Conservation (phyloP, 352 stramenopile genomes). For the Pythium myriotylum region DNA sequence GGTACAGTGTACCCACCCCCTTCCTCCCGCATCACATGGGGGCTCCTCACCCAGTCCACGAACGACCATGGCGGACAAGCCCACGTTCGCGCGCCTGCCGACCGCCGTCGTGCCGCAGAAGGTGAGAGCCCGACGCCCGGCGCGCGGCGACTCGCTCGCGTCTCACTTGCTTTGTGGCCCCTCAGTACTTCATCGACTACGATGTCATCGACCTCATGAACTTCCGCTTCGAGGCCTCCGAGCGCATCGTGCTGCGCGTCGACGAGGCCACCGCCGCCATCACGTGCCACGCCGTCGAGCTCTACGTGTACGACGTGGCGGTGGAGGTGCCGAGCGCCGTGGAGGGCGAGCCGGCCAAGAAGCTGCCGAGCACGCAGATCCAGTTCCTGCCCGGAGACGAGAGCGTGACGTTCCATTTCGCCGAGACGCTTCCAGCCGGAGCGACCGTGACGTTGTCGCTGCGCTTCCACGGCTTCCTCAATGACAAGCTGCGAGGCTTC, state of each 20-base stretch:
- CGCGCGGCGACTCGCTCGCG: no score
- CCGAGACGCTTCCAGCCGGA: conserved; percentile 35
- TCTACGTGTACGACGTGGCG: conserved; percentile 77
- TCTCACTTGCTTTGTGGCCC: background rate
- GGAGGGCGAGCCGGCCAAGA: conserved; percentile 26
- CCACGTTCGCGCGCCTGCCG: conserved; percentile 52
- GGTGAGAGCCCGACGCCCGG: conserved; percentile 26
- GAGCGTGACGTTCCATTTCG: conserved; percentile 63
- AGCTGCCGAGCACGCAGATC: conserved; percentile 46
- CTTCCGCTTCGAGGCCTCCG: conserved; percentile 73
- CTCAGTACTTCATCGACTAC: conserved; percentile 71
- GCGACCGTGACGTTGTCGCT: conserved; percentile 41
- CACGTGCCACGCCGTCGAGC: conserved; percentile 94
- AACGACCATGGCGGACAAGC: no score
- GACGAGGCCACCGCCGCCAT: conserved; percentile 69
- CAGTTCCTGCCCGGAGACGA: conserved; percentile 51
- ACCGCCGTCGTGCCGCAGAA: conserved; percentile 55
- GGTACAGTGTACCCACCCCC: no score
- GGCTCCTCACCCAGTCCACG: no score
- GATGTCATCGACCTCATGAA: conserved; percentile 76
- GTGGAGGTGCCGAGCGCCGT: conserved; percentile 35
- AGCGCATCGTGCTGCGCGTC: conserved; percentile 58
- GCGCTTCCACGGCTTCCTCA: conserved; percentile 71
- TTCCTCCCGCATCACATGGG: no score
- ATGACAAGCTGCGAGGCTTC: conserved; percentile 95